These are phyloP conservation scores for Gossypium arboreum DNA, from an alignment of 345 rosid genomes.

Conservation along the genomic window DNA sequence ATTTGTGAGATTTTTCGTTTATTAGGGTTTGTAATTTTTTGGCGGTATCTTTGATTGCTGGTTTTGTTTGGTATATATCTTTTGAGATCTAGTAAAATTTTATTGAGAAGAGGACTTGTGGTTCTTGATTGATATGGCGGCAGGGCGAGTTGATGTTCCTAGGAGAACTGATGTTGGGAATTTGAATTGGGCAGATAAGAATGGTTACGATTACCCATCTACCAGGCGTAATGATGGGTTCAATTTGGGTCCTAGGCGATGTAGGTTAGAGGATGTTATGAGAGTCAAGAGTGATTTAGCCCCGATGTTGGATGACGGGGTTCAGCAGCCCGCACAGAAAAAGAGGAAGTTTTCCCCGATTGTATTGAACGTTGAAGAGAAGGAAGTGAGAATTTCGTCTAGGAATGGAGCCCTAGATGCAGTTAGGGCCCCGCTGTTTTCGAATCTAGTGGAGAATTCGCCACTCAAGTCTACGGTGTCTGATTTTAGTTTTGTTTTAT, in stretches of 20 bases:
- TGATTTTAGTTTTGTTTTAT: slow-evolving; percentile 8
- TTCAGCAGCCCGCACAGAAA: slow-evolving; percentile 41
- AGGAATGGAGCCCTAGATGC: slow-evolving; percentile 21
- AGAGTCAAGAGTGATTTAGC: slow-evolving; percentile 21
- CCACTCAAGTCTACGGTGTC: slow-evolving; percentile 18
- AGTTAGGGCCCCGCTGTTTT: slow-evolving; percentile 6
- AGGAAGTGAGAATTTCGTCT: slow-evolving; percentile 26
- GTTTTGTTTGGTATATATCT: background rate
- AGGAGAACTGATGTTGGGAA: slow-evolving; percentile 6
- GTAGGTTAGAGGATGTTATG: slow-evolving; percentile 14
- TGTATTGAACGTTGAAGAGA: slow-evolving; percentile 42
- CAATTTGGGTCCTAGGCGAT: slow-evolving; percentile 11
- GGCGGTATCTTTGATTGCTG: background rate
- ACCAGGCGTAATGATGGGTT: background rate
- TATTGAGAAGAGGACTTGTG: slow-evolving; percentile 9
- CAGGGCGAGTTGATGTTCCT: slow-evolving; percentile 10
- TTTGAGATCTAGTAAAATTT: too few species aligned
- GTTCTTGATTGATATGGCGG: slow-evolving; percentile 12
- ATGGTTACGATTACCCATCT: background rate
- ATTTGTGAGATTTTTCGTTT: background rate
- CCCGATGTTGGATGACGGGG: slow-evolving; percentile 18
- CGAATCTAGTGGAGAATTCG: slow-evolving; percentile 17
- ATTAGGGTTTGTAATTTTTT: background rate
- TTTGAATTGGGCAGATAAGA: background rate
- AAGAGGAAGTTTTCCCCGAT: slow-evolving; percentile 63